Conservation (phyloP, 1,284 basidiomycete genomes). For the Trichosporon faecale region DNA sequence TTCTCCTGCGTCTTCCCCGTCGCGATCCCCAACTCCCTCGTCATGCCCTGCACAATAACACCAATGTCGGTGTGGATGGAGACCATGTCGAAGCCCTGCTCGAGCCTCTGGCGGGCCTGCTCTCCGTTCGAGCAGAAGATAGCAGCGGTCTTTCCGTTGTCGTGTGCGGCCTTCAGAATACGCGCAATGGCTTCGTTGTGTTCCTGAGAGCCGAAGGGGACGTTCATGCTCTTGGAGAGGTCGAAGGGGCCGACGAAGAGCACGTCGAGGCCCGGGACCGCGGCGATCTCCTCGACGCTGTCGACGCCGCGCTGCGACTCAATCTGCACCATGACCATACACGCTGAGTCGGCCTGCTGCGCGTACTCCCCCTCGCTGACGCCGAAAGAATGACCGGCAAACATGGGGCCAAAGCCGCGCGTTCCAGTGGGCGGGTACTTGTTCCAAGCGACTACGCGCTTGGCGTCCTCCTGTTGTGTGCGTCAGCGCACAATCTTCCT, state of each 20-base stretch:
- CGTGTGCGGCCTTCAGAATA: constrained; percentile 59
- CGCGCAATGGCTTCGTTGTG: constrained; percentile 61
- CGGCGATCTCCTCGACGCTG: constrained; percentile 62
- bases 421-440: constrained; percentile 32
- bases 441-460: constrained; percentile 23
- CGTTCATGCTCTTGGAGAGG: constrained; percentile 54
- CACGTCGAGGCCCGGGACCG: constrained; percentile 62
- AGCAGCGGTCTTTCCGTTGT: constrained; percentile 60
- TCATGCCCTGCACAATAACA: constrained; percentile 26
- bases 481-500: neutral
- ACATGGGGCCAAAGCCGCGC: constrained; percentile 32
- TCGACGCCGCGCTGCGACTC: constrained; percentile 62
- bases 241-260: constrained; percentile 66
- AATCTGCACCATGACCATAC: constrained; percentile 64
- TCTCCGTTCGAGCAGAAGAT: constrained; percentile 56
- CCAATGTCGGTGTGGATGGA: constrained; percentile 44
- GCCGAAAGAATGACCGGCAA: constrained; percentile 24
- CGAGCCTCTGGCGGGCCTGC: constrained; percentile 56
- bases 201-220: constrained; percentile 30
- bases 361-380: constrained; percentile 56
- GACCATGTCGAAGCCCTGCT: constrained; percentile 58
- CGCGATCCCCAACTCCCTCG: constrained; percentile 28
- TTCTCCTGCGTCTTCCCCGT: constrained; percentile 10
- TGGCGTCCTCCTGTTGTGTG: constrained; percentile 27
- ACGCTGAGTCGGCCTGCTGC: constrained; percentile 57